Conservation (phyloP, 176 grass and related monocot species). For the Triticum aestivum region IWGSC_CS_RefSeq_v2.1 NC_057797.1:659363650-659364149, state of each 20-base stretch:
- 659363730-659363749: not conserved
- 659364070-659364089: not conserved
- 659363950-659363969: not conserved
- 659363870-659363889: not conserved
- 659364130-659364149: conserved; percentile 6
- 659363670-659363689: too few relatives aligned
- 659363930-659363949: not conserved
- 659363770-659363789: not conserved
- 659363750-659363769: too few relatives aligned
- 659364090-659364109: not conserved
- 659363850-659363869: conserved; percentile 21
- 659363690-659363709: too few relatives aligned
- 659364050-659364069: not conserved
- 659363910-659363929: not conserved
- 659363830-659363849: not conserved
- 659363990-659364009: conserved; percentile 23
- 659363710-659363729: not conserved
- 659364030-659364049: not conserved
- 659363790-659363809: not conserved
- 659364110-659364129: not conserved
- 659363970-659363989: not conserved
- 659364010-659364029: not conserved
- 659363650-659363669: too few relatives aligned
- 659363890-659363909: conserved; percentile 2
- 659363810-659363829: not conserved